phyloP scores from a whole-genome alignment of 257 asterid genomes.

The Salvia rosmarinus region DNA sequence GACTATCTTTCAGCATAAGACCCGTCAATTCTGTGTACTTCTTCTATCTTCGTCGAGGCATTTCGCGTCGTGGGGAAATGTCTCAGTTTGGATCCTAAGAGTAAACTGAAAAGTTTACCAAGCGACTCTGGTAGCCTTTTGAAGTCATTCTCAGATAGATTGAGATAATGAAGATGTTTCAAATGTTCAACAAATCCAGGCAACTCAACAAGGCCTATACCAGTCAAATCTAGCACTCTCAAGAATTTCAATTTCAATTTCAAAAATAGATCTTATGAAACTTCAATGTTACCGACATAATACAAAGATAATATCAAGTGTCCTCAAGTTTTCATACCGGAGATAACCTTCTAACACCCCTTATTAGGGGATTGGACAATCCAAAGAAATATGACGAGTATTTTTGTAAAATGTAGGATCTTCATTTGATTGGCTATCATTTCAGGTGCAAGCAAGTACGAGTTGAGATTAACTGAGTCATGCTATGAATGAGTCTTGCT shows the following conservation, averaged over 20 bases:
- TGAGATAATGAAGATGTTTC: constrained; percentile 55
- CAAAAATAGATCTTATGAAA: constrained; percentile 36
- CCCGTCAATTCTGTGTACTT: constrained; percentile 56
- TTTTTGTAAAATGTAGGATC: background rate
- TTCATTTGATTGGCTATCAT: constrained; percentile 9
- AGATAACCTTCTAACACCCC: constrained; percentile 14
- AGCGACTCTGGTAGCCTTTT: constrained; percentile 37
- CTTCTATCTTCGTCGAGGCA: constrained; percentile 40
- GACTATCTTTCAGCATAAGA: constrained; percentile 46
- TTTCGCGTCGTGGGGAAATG: too few relatives aligned
- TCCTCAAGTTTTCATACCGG: constrained; percentile 41
- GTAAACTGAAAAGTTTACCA: constrained; percentile 37
- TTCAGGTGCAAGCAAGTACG: constrained; percentile 27
- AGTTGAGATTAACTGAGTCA: constrained; percentile 41
- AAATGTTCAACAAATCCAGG: constrained; percentile 36
- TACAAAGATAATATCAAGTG: constrained; percentile 33
- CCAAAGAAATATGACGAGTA: constrained; percentile 42
- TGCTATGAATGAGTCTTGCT: constrained; percentile 41
- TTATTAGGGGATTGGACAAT: background rate
- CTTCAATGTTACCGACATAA: constrained; percentile 15
- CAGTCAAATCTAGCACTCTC: constrained; percentile 50
- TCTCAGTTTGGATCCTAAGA: too few relatives aligned
- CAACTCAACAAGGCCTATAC: constrained; percentile 39
- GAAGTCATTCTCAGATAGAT: constrained; percentile 45
- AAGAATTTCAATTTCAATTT: constrained; percentile 36